phyloP scores from a whole-genome alignment of 257 asterid species.

The Solanum virginianum region DNA sequence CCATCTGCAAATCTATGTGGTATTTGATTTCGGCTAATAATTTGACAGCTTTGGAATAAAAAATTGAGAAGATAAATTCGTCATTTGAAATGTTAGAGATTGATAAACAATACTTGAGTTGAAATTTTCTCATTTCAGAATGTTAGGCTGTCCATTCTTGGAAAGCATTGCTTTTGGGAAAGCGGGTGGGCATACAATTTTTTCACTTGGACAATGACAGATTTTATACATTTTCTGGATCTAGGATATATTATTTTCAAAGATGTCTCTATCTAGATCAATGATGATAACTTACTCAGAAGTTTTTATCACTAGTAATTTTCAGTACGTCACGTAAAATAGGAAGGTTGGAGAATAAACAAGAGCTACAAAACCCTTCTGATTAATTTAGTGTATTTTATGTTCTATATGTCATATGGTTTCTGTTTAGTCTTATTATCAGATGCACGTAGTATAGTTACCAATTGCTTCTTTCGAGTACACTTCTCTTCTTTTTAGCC shows the following conservation, averaged over 20 bases:
- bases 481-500: neutral
- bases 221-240: neutral
- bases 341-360: neutral
- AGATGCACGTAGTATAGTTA: neutral
- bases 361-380: neutral
- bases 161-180: neutral
- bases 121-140: neutral
- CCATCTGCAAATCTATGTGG: neutral
- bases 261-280: neutral
- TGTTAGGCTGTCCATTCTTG: neutral
- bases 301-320: neutral
- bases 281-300: neutral
- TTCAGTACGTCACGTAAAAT: neutral
- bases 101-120: neutral
- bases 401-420: neutral
- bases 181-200: neutral
- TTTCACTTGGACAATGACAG: neutral
- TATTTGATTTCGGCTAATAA: neutral
- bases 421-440: neutral
- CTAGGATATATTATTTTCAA: neutral
- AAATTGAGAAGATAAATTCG: neutral
- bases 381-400: neutral
- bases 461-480: neutral
- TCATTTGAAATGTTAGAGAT: neutral
- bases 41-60: neutral